A percentile compares a stretch with the other conserved stretches of the same genome.
Conservation (phyloP, 2,329 filamentous ascomycete species). For the Fonsecaea monophora region DNA sequence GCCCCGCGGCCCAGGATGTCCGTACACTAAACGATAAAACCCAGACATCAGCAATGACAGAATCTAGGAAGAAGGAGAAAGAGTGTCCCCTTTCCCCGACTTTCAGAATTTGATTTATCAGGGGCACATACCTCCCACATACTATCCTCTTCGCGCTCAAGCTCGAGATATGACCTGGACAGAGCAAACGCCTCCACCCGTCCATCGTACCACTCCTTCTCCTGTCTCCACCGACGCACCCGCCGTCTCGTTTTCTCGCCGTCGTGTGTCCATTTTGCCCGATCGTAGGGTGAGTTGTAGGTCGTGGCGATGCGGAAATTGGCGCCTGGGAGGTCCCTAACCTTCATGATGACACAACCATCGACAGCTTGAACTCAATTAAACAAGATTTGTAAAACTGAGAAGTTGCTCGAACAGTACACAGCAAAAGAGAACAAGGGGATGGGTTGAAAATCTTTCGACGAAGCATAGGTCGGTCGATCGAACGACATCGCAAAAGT, state of each 20-base stretch:
- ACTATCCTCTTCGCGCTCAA: slow-evolving; percentile 7
- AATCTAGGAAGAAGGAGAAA: neutral
- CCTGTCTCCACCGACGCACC: slow-evolving; percentile 17
- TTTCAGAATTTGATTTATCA: no score
- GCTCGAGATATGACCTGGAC: slow-evolving; percentile 18
- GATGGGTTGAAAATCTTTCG: neutral
- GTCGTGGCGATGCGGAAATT: neutral
- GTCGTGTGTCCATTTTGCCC: slow-evolving; percentile 18
- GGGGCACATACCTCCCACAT: slow-evolving; percentile 22
- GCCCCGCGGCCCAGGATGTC: slow-evolving; percentile 27
- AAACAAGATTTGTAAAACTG: no score
- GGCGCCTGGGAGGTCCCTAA: neutral
- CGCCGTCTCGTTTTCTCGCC: slow-evolving; percentile 3
- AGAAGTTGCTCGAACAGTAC: no score
- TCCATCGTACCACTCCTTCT: slow-evolving; percentile 19
- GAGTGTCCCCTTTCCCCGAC: neutral
- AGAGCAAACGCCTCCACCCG: slow-evolving; percentile 17
- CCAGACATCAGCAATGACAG: neutral
- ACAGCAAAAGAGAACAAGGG: neutral
- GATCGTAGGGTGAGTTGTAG: slow-evolving; percentile 11
- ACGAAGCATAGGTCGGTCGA: neutral
- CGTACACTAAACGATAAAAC: slow-evolving; percentile 22
- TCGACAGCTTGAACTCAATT: neutral
- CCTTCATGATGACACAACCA: neutral
- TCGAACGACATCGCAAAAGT: neutral